Base-by-base conservation (phyloP, 352 stramenopile species). In the Phytophthora litchii region DNA sequence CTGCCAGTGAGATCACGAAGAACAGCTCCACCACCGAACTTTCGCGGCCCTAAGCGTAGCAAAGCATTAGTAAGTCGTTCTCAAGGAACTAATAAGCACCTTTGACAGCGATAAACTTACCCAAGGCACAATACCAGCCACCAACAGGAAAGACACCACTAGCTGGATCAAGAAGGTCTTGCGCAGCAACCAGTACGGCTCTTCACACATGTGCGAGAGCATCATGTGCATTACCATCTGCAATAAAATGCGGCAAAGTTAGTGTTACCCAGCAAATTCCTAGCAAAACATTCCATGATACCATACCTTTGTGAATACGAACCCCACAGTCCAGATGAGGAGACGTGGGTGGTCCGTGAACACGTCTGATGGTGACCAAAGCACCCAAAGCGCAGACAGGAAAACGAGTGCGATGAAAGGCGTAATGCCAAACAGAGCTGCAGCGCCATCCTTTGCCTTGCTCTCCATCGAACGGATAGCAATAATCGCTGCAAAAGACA, bases 201-300 rank as follows among this genome's bases (percentile, higher is more conserved):
- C 86, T 54, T 92, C 83, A 35, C 80, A 89, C 80, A 94, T 92
- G 65, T 94, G 86, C 9, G 86, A 81, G 10, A 94, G 78, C 86
- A 94, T 94, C 78, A 94, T 92, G 67, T 92, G 86, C 86, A 94
- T 94, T 50, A 90, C 83, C 83, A 94, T 94, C 86, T 94, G 52
- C 35, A 56, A 42, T 29, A 31, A 44, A 25, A 12, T 32, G 23
- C 3, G n/a, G n/a, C 41, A 23, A 21, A 40, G 0, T 19, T 11
- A 7, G 12, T 10, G 21, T 61, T 41, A 62, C 23, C 12, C 54
- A 11, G 1, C 43, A 37, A 9, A 32, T 16, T 12, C 29, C 6
- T 14, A 38, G 21, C 25, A 46, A 41, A 25, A 21, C 23, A 32
- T 3, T 54, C 0, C 3, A 38, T 31, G 8, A 19, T 17, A 7